phyloP scores from a whole-genome alignment of 1,139 yeast species.

The Magnusiomyces clavatus region DNA sequence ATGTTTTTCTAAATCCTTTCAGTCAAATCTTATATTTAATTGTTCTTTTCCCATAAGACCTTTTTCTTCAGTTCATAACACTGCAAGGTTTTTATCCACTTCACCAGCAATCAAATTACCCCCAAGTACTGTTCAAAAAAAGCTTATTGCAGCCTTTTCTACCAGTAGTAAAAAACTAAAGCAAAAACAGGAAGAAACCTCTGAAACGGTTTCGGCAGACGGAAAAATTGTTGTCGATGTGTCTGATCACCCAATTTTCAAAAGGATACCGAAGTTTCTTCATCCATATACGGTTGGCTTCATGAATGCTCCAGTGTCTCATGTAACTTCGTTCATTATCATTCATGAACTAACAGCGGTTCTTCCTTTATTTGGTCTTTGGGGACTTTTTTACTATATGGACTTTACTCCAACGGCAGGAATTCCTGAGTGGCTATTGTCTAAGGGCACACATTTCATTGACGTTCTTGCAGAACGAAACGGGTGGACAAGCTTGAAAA shows the following conservation, averaged over 20 bases:
- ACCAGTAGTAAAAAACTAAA: neutral
- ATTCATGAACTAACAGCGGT: slow-evolving; percentile 86
- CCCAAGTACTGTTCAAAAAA: too few relatives aligned
- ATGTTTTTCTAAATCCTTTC: too few relatives aligned
- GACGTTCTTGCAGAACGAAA: slow-evolving; percentile 39
- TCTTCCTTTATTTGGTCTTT: slow-evolving; percentile 64
- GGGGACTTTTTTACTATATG: slow-evolving; percentile 63
- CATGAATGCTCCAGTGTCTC: slow-evolving; percentile 56
- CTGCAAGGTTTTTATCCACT: too few relatives aligned
- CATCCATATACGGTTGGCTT: slow-evolving; percentile 45
- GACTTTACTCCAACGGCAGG: slow-evolving; percentile 40
- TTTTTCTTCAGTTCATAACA: too few relatives aligned
- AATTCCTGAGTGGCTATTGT: slow-evolving; percentile 58
- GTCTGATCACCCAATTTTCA: slow-evolving; percentile 12
- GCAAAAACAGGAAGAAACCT: neutral
- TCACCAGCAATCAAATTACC: too few relatives aligned
- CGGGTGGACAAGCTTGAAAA: slow-evolving; percentile 29
- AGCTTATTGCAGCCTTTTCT: too few relatives aligned
- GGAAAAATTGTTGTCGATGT: slow-evolving; percentile 11
- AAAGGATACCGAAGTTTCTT: slow-evolving; percentile 40
- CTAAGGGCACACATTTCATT: slow-evolving; percentile 53
- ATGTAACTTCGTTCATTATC: slow-evolving; percentile 63
- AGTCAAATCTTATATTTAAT: too few relatives aligned
- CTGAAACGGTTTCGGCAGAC: neutral
- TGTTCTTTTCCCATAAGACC: too few relatives aligned